These are phyloP conservation scores for Pseudoturritis turrita DNA, from an alignment of 345 rosid species.

Conservation along the genomic window DNA sequence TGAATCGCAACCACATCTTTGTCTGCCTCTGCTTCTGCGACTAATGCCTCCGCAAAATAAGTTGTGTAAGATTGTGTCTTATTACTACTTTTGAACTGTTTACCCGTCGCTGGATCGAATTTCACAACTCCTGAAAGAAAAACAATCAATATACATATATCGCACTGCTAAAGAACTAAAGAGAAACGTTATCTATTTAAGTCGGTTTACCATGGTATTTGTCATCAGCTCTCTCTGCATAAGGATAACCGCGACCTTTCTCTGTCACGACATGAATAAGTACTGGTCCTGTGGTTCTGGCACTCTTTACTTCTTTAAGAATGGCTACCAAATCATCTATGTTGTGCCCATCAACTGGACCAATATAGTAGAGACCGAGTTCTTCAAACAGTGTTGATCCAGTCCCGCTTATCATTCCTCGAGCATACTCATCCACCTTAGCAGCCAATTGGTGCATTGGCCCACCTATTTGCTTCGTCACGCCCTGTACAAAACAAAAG, in stretches of 20 bases:
- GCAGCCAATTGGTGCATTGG: slow-evolving; percentile 93
- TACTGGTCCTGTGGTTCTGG: slow-evolving; percentile 89
- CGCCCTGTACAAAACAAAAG: slow-evolving; percentile 50
- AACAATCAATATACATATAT: not conserved
- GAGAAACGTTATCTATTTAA: not conserved
- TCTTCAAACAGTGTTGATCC: slow-evolving; percentile 96
- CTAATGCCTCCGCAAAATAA: slow-evolving; percentile 90
- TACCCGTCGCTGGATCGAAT: slow-evolving; percentile 93
- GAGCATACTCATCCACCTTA: slow-evolving; percentile 95
- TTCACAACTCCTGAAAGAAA: slow-evolving; percentile 69
- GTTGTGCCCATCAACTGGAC: slow-evolving; percentile 97
- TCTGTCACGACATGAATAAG: slow-evolving; percentile 94
- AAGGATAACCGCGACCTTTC: slow-evolving; percentile 99
- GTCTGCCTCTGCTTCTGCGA: slow-evolving; percentile 89
- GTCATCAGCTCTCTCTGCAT: slow-evolving; percentile 94
- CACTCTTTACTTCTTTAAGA: slow-evolving; percentile 89
- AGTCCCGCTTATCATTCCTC: slow-evolving; percentile 98
- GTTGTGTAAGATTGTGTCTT: slow-evolving; percentile 77
- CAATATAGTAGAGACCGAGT: slow-evolving; percentile 92
- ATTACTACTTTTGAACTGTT: slow-evolving; percentile 74
- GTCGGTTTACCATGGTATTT: slow-evolving; percentile 64
- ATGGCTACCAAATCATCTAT: slow-evolving; percentile 79
- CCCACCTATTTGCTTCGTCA: slow-evolving; percentile 89
- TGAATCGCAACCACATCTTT: slow-evolving; percentile 86
- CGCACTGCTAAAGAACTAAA: not conserved